These are phyloP conservation scores for Lactarius hengduanensis DNA, from an alignment of 768 basidiomycete species.

Conservation along the genomic window DNA sequence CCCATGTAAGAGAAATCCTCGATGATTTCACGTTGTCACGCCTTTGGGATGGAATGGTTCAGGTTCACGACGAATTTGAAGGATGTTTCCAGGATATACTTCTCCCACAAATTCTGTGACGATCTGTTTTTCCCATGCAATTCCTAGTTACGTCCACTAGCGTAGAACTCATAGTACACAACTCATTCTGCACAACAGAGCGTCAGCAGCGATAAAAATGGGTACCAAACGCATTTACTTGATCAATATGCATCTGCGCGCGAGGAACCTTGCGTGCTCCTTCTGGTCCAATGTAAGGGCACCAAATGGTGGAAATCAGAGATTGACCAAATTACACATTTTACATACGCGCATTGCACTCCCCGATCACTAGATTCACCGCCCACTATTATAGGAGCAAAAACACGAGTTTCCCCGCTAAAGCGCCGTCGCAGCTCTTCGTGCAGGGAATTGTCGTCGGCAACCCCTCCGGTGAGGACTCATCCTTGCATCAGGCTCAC, in stretches of 20 bases:
- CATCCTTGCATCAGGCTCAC: too few species aligned
- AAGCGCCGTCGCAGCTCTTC: too few species aligned
- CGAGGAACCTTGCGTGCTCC: constrained; percentile 60
- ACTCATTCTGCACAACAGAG: constrained; percentile 46
- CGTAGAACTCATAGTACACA: constrained; percentile 78
- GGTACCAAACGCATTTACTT: constrained; percentile 52
- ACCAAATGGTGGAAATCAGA: too few species aligned
- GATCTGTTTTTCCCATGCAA: constrained; percentile 57
- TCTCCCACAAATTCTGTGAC: constrained; percentile 56
- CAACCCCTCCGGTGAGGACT: too few species aligned
- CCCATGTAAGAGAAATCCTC: constrained; percentile 85
- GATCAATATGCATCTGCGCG: constrained; percentile 75
- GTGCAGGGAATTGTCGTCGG: too few species aligned
- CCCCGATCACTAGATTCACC: too few species aligned
- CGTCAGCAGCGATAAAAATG: background rate
- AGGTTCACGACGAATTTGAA: constrained; percentile 80
- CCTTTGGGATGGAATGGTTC: constrained; percentile 73
- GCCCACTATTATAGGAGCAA: too few species aligned
- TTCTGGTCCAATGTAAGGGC: too few species aligned
- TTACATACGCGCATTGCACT: too few species aligned
- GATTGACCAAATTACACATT: too few species aligned
- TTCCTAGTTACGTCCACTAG: constrained; percentile 63
- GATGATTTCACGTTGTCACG: constrained; percentile 62
- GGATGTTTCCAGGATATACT: constrained; percentile 61
- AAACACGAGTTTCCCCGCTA: too few species aligned